Evolutionary conservation across 2,329 filamentous ascomycete genomes (phyloP).

Genomic region (Septoria linicola): DNA sequence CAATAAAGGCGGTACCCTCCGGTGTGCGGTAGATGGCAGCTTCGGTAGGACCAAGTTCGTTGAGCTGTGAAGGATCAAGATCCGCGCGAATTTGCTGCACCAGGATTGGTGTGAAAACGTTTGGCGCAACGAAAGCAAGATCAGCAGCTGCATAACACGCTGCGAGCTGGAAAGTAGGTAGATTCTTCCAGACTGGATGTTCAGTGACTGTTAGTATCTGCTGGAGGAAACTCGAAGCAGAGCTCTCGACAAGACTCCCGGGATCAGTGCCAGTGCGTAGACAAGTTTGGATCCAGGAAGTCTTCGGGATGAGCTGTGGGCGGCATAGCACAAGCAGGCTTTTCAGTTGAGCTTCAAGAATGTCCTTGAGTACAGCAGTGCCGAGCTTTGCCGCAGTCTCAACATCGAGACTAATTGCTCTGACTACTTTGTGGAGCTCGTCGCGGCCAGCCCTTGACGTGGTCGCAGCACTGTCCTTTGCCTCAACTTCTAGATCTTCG

Average conservation of each 20-base stretch:
- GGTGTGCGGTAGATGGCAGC: constrained; percentile 90
- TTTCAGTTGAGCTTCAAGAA: constrained; percentile 69
- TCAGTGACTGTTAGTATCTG: constrained; percentile 60
- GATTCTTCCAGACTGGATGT: constrained; percentile 36
- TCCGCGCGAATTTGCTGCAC: constrained; percentile 72
- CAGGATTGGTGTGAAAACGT: constrained; percentile 72
- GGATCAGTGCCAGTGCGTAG: constrained; percentile 79
- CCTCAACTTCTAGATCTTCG: constrained; percentile 62
- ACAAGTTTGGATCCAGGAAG: constrained; percentile 87
- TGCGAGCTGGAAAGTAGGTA: constrained; percentile 59
- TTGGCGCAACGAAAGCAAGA: constrained; percentile 88
- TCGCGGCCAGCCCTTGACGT: constrained; percentile 63
- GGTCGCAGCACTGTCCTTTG: constrained; percentile 73
- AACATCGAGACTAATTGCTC: constrained; percentile 61
- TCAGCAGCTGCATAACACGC: constrained; percentile 85
- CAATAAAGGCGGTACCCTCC: constrained; percentile 83
- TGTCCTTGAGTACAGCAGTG: constrained; percentile 46
- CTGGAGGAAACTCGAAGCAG: constrained; percentile 63
- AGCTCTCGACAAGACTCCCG: constrained; percentile 67
- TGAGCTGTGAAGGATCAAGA: constrained; percentile 67
- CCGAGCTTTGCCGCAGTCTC: constrained; percentile 51
- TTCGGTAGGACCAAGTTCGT: constrained; percentile 77
- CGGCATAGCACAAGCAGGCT: constrained; percentile 75
- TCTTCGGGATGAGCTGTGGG: constrained; percentile 70
- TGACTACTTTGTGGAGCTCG: constrained; percentile 62